These are phyloP conservation scores for Domatiomyces globalis DNA, from an alignment of 2,329 filamentous ascomycete genomes.

Conservation along the genomic window DNA sequence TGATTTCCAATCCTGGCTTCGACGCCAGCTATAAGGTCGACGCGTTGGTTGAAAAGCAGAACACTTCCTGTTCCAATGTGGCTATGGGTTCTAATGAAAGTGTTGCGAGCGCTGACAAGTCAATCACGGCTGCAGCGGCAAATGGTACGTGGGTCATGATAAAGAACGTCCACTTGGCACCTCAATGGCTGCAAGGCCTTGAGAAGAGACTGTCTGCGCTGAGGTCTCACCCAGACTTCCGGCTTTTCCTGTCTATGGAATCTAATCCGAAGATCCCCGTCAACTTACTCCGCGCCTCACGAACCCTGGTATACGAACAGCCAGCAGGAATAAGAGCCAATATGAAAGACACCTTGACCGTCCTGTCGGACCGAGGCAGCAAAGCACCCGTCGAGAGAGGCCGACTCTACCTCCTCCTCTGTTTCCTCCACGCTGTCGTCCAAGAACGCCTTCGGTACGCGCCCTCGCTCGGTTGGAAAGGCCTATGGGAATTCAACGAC, in stretches of 20 bases:
- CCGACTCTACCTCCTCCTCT: conserved; percentile 77
- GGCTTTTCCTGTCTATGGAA: conserved; percentile 96
- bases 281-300: conserved; percentile 80
- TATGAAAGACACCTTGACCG: conserved; percentile 93
- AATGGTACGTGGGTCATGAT: conserved; percentile 90
- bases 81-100: conserved; percentile 98
- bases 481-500: conserved; percentile 99
- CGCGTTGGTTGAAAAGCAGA: conserved; percentile 71
- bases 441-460: conserved; percentile 92
- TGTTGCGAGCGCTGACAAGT: conserved; percentile 82
- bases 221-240: conserved; percentile 84
- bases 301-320: conserved; percentile 95
- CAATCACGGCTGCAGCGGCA: conserved; percentile 80
- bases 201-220: conserved; percentile 94
- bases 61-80: conserved; percentile 81
- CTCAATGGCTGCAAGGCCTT: conserved; percentile 89
- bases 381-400: conserved; percentile 83
- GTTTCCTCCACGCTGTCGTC: conserved; percentile 88
- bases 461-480: conserved; percentile 89
- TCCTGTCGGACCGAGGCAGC: conserved; percentile 57
- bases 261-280: conserved; percentile 93
- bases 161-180: conserved; percentile 96
- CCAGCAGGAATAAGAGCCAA: conserved; percentile 92
- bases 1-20: conserved; percentile 91
- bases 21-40: conserved; percentile 99